phyloP scores from a whole-genome alignment of 768 basidiomycete genomes.

The Pleurotus tuoliensis region DNA sequence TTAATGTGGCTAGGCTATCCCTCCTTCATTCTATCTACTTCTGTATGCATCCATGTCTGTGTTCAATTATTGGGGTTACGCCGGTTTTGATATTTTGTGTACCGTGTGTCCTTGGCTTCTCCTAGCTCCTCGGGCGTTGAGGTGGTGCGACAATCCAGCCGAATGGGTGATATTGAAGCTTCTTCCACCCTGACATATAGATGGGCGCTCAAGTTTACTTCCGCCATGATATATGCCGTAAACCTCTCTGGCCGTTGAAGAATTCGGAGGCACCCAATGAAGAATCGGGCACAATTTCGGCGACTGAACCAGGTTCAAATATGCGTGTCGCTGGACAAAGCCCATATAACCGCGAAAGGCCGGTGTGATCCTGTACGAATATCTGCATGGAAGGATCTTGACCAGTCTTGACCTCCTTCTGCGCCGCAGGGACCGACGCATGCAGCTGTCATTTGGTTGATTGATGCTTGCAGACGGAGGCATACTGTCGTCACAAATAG shows the following conservation, averaged over 20 bases:
- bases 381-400: conserved; percentile 6
- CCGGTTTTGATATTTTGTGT: background rate
- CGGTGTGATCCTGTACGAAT: background rate
- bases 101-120: background rate
- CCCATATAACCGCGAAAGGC: background rate
- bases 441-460: conserved; percentile 3
- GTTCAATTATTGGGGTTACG: background rate
- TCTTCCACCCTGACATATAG: background rate
- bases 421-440: conserved; percentile 8
- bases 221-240: too few species aligned
- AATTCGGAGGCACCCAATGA: too few species aligned
- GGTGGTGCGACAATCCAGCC: background rate
- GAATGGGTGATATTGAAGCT: background rate
- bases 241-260: too few species aligned
- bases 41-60: background rate
- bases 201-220: background rate
- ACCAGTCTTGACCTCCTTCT: background rate
- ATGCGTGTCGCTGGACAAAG: too few species aligned
- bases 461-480: conserved; percentile 1
- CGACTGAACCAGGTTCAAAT: too few species aligned
- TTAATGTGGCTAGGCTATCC: too few species aligned
- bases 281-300: too few species aligned
- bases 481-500: conserved; percentile 7
- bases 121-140: background rate
- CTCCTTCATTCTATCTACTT: background rate